A percentile compares a stretch with the other conserved stretches of the same genome.
Evolutionary conservation across 352 stramenopile species (phyloP).

Genomic region (Globisporangium canariense): DNA sequence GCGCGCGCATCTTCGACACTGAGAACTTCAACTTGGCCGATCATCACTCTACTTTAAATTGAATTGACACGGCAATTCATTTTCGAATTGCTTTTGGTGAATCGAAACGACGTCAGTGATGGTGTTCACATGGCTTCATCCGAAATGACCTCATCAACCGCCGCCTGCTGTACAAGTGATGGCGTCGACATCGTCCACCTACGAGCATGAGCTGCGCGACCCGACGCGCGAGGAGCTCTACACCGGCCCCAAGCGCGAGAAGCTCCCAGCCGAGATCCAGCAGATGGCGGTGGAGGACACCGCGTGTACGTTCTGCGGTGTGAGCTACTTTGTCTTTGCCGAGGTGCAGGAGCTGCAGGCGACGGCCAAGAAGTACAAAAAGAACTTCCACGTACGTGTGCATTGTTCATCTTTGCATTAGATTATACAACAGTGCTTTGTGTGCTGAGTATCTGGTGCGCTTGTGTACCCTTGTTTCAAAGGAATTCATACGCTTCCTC

Average conservation of each 20-base stretch:
- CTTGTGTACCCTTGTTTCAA: neutral
- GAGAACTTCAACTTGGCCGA: neutral
- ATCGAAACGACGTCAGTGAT: slow-evolving; percentile 1
- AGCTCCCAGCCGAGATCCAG: slow-evolving; percentile 63
- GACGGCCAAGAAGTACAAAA: slow-evolving; percentile 69
- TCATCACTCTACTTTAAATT: neutral
- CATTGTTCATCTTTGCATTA: neutral
- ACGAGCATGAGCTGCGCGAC: slow-evolving; percentile 10
- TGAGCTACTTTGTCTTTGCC: slow-evolving; percentile 86
- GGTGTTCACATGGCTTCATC: slow-evolving; percentile 1
- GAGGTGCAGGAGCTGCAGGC: slow-evolving; percentile 76
- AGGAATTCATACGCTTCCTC: slow-evolving; percentile 71
- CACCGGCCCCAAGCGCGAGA: slow-evolving; percentile 45
- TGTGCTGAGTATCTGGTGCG: neutral
- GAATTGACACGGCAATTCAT: neutral
- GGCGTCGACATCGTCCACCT: slow-evolving; percentile 8
- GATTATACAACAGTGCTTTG: too few relatives aligned
- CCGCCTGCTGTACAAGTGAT: neutral
- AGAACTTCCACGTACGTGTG: slow-evolving; percentile 49
- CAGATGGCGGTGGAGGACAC: slow-evolving; percentile 65
- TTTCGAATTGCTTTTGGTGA: neutral
- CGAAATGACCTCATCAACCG: too few relatives aligned
- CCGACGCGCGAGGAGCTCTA: slow-evolving; percentile 55
- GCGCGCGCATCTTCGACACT: neutral
- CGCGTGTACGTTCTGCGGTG: slow-evolving; percentile 79